Conservation (phyloP, 768 basidiomycete genomes). For the Ramaria sp. region DNA sequence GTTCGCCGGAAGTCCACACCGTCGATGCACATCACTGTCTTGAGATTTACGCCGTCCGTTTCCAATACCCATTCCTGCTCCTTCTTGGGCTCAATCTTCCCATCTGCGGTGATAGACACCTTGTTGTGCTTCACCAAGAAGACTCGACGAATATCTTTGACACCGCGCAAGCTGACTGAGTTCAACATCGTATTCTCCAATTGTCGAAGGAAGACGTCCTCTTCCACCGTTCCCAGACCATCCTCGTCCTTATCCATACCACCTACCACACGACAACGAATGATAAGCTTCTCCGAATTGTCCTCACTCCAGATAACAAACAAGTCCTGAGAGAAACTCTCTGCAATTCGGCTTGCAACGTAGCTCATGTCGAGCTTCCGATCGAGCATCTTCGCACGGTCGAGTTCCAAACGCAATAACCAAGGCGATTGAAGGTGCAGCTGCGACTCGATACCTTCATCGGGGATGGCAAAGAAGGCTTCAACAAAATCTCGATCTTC, state of each 20-base stretch:
- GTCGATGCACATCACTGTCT: conserved; percentile 89
- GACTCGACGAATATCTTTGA: conserved; percentile 81
- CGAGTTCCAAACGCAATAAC: conserved; percentile 93
- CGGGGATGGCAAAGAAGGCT: conserved; percentile 98
- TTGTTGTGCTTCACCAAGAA: conserved; percentile 89
- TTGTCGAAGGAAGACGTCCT: conserved; percentile 93
- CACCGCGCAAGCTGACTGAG: conserved; percentile 89
- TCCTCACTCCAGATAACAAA: conserved; percentile 99
- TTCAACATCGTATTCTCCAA: conserved; percentile 96
- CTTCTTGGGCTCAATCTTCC: conserved; percentile 41
- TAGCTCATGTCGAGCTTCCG: conserved; percentile 92
- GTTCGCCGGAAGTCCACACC: conserved; percentile 91
- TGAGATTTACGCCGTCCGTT: conserved; percentile 93
- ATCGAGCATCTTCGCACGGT: conserved; percentile 96
- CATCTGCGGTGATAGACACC: conserved; percentile 51
- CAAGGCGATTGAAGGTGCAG: conserved; percentile 90
- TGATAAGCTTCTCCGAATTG: conserved; percentile 93
- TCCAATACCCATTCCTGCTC: conserved; percentile 95
- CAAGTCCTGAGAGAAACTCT: conserved; percentile 90
- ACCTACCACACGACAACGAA: conserved; percentile 89
- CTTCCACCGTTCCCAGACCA: conserved; percentile 63
- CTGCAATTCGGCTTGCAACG: conserved; percentile 86
- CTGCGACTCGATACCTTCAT: conserved; percentile 89
- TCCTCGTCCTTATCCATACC: conserved; percentile 82
- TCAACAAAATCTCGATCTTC: conserved; percentile 95